Evolutionary conservation across 257 asterid genomes (phyloP).

Genomic region (Plantago major): DNA sequence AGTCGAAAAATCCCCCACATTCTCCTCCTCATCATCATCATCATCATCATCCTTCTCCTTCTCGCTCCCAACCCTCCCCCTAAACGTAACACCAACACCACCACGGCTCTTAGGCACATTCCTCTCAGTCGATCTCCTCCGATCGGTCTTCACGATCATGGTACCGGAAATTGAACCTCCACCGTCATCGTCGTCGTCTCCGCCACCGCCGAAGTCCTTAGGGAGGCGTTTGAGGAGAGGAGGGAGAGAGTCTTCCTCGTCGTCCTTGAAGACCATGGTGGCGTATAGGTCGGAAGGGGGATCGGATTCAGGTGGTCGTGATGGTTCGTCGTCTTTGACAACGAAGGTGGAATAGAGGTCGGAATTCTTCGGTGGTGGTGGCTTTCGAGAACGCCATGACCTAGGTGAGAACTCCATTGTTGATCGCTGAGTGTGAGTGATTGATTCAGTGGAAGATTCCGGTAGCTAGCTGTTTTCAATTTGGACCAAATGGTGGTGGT

Average conservation of each 20-base stretch:
- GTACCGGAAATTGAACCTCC: conserved; percentile 63
- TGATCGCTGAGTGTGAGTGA: conserved; percentile 15
- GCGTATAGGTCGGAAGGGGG: conserved; percentile 47
- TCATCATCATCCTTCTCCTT: conserved; percentile 46
- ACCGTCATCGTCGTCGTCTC: conserved; percentile 36
- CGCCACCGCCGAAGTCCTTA: conserved; percentile 82
- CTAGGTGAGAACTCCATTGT: conserved; percentile 58
- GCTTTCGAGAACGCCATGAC: conserved; percentile 57
- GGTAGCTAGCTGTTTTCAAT: not conserved
- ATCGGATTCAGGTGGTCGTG: conserved; percentile 25
- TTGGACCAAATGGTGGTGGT: too few species aligned
- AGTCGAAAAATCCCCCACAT: conserved; percentile 64
- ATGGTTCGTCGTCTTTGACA: conserved; percentile 21
- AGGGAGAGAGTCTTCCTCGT: conserved; percentile 79
- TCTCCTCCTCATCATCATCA: conserved; percentile 43
- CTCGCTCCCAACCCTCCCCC: conserved; percentile 36
- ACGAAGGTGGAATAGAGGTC: conserved; percentile 64
- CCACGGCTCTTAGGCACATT: conserved; percentile 27
- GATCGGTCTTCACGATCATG: conserved; percentile 62
- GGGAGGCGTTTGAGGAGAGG: conserved; percentile 81
- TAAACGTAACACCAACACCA: conserved; percentile 22
- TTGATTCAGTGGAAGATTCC: conserved; percentile 4
- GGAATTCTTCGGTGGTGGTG: conserved; percentile 52
- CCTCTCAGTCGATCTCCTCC: conserved; percentile 29
- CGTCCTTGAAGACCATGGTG: conserved; percentile 63